Conservation (phyloP, 2,329 filamentous ascomycete genomes). For the Aureobasidium zeae region DNA sequence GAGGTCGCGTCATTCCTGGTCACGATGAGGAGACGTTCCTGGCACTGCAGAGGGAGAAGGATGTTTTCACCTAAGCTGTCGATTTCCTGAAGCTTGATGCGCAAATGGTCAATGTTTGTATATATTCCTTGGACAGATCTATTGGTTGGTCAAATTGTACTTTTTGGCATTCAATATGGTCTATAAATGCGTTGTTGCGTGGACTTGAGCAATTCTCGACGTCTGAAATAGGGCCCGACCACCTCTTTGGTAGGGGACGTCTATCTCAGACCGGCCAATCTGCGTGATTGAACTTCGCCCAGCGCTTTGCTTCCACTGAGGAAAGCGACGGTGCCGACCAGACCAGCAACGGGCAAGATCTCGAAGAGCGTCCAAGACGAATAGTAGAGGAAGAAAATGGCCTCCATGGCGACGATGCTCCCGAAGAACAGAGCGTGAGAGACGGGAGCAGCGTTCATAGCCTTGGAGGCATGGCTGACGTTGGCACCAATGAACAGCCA, state of each 20-base stretch:
- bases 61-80: constrained; percentile 20
- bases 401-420: constrained; percentile 79
- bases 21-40: constrained; percentile 29
- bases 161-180: constrained; percentile 14
- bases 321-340: constrained; percentile 63
- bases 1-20: constrained; percentile 28
- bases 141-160: neutral
- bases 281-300: constrained; percentile 82
- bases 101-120: constrained; percentile 9
- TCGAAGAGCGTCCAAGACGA: constrained; percentile 86
- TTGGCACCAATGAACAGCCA: constrained; percentile 82
- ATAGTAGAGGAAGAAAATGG: constrained; percentile 92
- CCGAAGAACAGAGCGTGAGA: constrained; percentile 79
- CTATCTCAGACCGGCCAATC: constrained; percentile 61
- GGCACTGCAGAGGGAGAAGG: constrained; percentile 22
- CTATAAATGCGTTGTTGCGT: constrained; percentile 10
- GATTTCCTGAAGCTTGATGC: neutral
- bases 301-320: constrained; percentile 83
- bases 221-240: too few relatives aligned
- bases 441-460: constrained; percentile 65
- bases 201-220: neutral
- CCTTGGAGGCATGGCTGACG: constrained; percentile 64
- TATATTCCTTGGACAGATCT: neutral
- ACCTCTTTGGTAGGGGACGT: too few relatives aligned
- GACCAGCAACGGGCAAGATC: constrained; percentile 61